Percentiles rank a stretch among this genome's conserved stretches.
phyloP scores from a whole-genome alignment of 441 rosid species.

The Populus hybrid region DNA sequence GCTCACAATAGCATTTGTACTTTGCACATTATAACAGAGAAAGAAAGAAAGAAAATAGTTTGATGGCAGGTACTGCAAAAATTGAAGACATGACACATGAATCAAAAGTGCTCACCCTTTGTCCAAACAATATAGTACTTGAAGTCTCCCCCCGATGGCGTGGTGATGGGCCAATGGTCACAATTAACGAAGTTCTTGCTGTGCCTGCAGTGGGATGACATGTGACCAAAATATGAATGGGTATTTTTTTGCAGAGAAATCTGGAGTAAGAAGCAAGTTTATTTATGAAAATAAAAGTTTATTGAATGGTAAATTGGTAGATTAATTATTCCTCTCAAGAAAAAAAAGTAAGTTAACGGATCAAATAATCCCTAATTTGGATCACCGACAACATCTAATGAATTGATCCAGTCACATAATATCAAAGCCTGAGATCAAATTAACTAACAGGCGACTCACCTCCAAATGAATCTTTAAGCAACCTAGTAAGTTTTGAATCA shows the following conservation, averaged over 20 bases:
- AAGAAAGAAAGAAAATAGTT: neutral
- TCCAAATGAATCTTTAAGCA: constrained; percentile 97
- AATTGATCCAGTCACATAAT: constrained; percentile 11
- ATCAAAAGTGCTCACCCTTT: constrained; percentile 56
- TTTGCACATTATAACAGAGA: neutral
- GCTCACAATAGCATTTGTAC: neutral
- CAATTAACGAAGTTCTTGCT: constrained; percentile 92
- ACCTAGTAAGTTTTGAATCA: constrained; percentile 95
- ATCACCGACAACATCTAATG: neutral
- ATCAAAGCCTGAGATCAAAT: constrained; percentile 2
- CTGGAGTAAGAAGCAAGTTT: neutral
- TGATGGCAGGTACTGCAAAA: neutral
- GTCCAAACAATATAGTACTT: constrained; percentile 98
- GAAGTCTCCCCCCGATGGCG: constrained; percentile 99
- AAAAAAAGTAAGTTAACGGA: neutral
- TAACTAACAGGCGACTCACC: constrained; percentile 46
- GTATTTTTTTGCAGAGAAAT: neutral
- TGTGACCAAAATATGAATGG: neutral
- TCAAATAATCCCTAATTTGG: neutral
- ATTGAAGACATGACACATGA: neutral
- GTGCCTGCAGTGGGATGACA: constrained; percentile 58
- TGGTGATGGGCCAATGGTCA: constrained; percentile 97
- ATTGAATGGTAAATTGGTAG: neutral
- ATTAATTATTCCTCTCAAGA: neutral
- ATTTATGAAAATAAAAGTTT: neutral